Evolutionary conservation across 139 green algal species (phyloP).

Genomic region (Chlamydomonas eustigma): DNA sequence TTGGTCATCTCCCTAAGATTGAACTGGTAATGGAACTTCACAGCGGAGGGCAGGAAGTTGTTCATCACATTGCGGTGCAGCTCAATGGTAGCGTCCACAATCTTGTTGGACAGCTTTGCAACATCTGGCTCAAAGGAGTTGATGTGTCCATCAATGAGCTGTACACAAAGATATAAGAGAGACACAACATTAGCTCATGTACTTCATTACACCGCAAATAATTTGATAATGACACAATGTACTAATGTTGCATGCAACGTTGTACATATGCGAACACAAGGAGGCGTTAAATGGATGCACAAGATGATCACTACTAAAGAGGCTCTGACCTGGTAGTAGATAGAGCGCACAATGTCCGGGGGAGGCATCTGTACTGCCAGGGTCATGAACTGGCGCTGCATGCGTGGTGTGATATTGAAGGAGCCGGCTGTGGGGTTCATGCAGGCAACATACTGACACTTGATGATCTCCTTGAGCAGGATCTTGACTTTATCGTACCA

Average conservation of each 20-base stretch:
- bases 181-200: too few species aligned
- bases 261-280: too few species aligned
- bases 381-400: constrained; percentile 91
- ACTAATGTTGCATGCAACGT: constrained; percentile 1
- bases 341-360: constrained; percentile 64
- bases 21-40: constrained; percentile 92
- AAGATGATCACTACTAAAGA: too few species aligned
- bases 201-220: too few species aligned
- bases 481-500: constrained; percentile 91
- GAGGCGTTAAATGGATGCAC: too few species aligned
- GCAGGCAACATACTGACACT: constrained; percentile 71
- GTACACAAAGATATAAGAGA: too few species aligned
- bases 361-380: constrained; percentile 80
- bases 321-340: constrained; percentile 49
- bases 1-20: constrained; percentile 84
- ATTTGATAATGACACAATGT: too few species aligned
- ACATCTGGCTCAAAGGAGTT: constrained; percentile 63
- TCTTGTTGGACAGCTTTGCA: constrained; percentile 50
- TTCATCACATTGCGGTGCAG: constrained; percentile 79
- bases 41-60: constrained; percentile 79
- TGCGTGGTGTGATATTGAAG: constrained; percentile 86
- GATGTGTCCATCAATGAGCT: constrained; percentile 64
- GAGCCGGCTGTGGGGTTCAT: constrained; percentile 90
- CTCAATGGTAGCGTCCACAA: constrained; percentile 86
- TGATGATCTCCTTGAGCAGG: constrained; percentile 81